Conservation (phyloP, 139 green algal species). For the Zygnema cylindricum region DNA sequence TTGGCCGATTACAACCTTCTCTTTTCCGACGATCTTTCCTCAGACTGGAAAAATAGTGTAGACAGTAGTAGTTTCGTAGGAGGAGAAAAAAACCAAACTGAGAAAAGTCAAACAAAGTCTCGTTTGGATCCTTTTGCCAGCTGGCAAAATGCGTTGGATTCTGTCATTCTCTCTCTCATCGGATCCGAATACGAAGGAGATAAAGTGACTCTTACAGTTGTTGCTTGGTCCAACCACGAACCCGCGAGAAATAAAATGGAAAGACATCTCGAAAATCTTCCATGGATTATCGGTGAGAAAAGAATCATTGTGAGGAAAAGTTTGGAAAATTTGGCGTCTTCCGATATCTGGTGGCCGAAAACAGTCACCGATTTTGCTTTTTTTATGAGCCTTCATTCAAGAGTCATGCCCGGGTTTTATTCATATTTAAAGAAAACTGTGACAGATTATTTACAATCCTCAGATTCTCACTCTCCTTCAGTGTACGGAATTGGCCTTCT, state of each 20-base stretch:
- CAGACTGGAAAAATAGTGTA: background rate
- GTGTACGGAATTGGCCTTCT: background rate
- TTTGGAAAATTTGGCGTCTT: background rate
- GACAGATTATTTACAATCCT: background rate
- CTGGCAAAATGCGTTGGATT: background rate
- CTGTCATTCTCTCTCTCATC: background rate
- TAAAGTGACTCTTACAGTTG: background rate
- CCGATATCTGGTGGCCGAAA: background rate
- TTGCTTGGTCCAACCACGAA: background rate
- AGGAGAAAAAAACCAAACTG: too few species aligned
- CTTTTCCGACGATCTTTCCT: background rate
- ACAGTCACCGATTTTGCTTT: background rate
- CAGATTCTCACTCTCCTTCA: background rate
- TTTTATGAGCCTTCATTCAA: background rate
- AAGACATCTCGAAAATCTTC: background rate
- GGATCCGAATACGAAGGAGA: background rate
- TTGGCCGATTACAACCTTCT: background rate
- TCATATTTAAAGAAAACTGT: background rate
- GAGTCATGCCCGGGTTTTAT: background rate
- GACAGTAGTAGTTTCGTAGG: background rate
- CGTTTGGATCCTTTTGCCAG: background rate
- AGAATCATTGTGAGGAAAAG: background rate
- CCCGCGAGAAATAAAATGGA: background rate
- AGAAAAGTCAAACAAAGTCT: background rate
- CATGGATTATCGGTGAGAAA: background rate